Evolutionary conservation across 306 rosid species (phyloP).

Genomic region (Vigna radiata): DNA sequence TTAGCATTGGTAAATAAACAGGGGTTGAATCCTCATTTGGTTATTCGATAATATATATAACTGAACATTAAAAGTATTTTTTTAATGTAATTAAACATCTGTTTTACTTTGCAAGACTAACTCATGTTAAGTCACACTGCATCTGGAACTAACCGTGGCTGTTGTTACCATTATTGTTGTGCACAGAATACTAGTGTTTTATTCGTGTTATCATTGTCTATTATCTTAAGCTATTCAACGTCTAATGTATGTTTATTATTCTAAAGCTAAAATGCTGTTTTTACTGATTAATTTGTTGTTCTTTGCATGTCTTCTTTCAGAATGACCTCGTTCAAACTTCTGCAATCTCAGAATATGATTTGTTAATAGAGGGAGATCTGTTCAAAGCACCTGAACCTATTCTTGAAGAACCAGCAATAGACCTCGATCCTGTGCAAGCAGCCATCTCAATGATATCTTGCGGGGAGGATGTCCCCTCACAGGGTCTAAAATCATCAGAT

Average conservation of each 20-base stretch:
- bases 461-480: constrained; percentile 69
- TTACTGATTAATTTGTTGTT: constrained; percentile 4
- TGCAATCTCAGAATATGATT: constrained; percentile 76
- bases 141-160: neutral
- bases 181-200: neutral
- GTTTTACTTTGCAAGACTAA: neutral
- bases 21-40: neutral
- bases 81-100: constrained; percentile 2
- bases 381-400: constrained; percentile 93
- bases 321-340: constrained; percentile 60
- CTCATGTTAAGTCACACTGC: constrained; percentile 12
- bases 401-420: constrained; percentile 62
- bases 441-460: constrained; percentile 82
- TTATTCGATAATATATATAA: neutral
- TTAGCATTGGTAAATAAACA: neutral
- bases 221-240: constrained; percentile 1
- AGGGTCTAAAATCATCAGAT: constrained; percentile 73
- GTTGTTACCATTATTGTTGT: neutral
- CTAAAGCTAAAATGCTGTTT: neutral
- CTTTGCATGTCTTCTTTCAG: constrained; percentile 49
- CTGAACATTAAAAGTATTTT: neutral
- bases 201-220: neutral
- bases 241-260: neutral
- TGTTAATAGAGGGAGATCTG: constrained; percentile 86
- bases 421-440: constrained; percentile 70